Conservation (phyloP, 139 green algal species). For the Volvox reticuliferus region DNA sequence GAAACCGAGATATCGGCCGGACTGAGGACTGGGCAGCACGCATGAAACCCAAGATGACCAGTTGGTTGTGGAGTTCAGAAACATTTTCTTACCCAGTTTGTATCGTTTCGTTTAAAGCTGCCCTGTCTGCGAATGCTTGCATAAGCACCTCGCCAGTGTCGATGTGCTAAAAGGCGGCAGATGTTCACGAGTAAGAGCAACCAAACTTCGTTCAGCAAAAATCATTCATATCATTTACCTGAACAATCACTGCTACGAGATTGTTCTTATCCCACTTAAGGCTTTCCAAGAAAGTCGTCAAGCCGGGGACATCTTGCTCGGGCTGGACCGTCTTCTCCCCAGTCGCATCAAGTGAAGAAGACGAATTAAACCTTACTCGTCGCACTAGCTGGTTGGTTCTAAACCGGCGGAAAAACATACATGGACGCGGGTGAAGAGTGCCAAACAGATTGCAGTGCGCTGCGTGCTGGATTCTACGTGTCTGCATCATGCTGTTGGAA, state of each 20-base stretch:
- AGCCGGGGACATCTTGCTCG: slow-evolving; percentile 66
- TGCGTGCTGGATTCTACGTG: too few relatives aligned
- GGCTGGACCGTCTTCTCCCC: slow-evolving; percentile 24
- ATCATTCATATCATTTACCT: slow-evolving; percentile 52
- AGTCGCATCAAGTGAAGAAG: background rate
- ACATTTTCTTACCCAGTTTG: slow-evolving; percentile 75
- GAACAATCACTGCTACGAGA: slow-evolving; percentile 93
- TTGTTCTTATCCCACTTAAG: slow-evolving; percentile 92
- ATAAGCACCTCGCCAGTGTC: slow-evolving; percentile 98
- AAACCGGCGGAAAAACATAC: too few relatives aligned
- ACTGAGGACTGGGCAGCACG: too few relatives aligned
- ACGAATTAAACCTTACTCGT: too few relatives aligned
- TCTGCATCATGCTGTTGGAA: too few relatives aligned
- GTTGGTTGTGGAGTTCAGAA: too few relatives aligned
- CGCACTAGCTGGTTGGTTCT: too few relatives aligned
- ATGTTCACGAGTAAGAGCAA: background rate
- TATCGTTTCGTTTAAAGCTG: slow-evolving; percentile 90
- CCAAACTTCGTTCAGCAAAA: background rate
- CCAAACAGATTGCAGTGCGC: too few relatives aligned
- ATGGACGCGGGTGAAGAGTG: too few relatives aligned
- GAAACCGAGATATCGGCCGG: too few relatives aligned
- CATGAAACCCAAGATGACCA: too few relatives aligned
- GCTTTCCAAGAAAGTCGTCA: slow-evolving; percentile 81
- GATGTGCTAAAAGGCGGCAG: slow-evolving; percentile 80
- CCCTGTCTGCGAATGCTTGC: slow-evolving; percentile 95